Base-by-base conservation (phyloP, 1,284 basidiomycete species). In the Sanghuangporus sanghuang region DNA sequence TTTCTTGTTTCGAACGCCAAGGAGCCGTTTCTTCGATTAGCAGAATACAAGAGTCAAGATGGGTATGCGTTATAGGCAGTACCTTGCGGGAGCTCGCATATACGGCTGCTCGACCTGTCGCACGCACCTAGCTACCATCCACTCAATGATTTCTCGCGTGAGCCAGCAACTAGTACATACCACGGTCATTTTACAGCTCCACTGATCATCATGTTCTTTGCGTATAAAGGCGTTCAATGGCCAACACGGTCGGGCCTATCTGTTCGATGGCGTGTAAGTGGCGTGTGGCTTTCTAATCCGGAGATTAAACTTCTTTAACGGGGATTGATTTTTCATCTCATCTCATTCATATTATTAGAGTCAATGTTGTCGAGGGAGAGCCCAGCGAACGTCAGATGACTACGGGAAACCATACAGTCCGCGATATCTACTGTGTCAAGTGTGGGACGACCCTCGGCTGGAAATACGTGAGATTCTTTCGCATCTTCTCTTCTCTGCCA, bases 351-450 rank as follows among this genome's bases (percentile, higher is more conserved):
- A 55, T 52, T 48, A 44, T 14, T 69, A 95, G 93, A 66, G 93
- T 98, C 69, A 98, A 98, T 74, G 84, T 96, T 66, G 81, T 86
- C 67, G 87, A 93, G 71, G 95, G 94, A 61, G 89, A 94, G 69
- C 85, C 94, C 32, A 92, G 86, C 72, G 96, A 98, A 73, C 84
- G 96, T 62, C 85, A 90, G 64, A 98, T 99, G 96, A 96, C 95
- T 23, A 99, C 96, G 11, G 96, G 96, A 12, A 86, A 93, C 70
- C 96, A 99, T 76, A 95, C 92, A 27, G 96, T 99, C 39, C 87
- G 96, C 63, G 96, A 99, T 73, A 92, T 98, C 68, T 92, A 85
- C 75, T 99, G 97, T 76, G 77, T 82, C 77, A 96, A 96, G 73
- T 98, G 96, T 76, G 83, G 85, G 63, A 85, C 84, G 39, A 85